Percentiles rank a stretch among this genome's conserved stretches.
Conservation (phyloP, 176 grass and related monocot genomes). For the Tuctoria greenei region DNA sequence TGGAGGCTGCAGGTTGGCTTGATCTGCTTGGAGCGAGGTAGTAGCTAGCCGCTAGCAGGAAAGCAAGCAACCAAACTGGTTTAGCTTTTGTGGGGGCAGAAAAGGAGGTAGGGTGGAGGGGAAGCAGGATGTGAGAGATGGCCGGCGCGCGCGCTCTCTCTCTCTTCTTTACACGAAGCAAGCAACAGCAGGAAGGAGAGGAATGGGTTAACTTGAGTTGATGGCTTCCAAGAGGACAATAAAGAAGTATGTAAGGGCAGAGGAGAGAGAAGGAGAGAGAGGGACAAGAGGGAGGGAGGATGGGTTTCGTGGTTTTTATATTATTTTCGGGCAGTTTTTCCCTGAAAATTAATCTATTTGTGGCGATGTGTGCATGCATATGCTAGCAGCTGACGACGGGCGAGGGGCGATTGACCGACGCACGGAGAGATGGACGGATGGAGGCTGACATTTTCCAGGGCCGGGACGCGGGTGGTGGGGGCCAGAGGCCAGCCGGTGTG, state of each 20-base stretch:
- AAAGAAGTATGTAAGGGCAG: constrained; percentile 47
- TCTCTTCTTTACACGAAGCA: constrained; percentile 56
- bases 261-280: constrained; percentile 11
- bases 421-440: constrained; percentile 30
- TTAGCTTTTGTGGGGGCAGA: constrained; percentile 46
- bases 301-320: constrained; percentile 14
- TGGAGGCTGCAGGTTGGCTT: constrained; percentile 4
- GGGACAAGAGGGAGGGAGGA: constrained; percentile 32
- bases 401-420: constrained; percentile 26
- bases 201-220: constrained; percentile 55
- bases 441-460: constrained; percentile 56
- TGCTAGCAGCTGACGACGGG: not conserved
- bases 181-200: constrained; percentile 26
- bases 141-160: no score
- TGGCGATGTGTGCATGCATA: not conserved
- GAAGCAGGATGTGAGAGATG: constrained; percentile 62
- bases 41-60: not conserved
- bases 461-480: not conserved
- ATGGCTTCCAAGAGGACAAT: constrained; percentile 61
- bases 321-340: constrained; percentile 27
- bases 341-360: not conserved
- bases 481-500: constrained; percentile 7
- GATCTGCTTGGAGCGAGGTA: constrained; percentile 35
- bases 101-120: constrained; percentile 56
- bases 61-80: constrained; percentile 29